Evolutionary conservation across 345 rosid genomes (phyloP).

Genomic region (Conringia planisiliqua): DNA sequence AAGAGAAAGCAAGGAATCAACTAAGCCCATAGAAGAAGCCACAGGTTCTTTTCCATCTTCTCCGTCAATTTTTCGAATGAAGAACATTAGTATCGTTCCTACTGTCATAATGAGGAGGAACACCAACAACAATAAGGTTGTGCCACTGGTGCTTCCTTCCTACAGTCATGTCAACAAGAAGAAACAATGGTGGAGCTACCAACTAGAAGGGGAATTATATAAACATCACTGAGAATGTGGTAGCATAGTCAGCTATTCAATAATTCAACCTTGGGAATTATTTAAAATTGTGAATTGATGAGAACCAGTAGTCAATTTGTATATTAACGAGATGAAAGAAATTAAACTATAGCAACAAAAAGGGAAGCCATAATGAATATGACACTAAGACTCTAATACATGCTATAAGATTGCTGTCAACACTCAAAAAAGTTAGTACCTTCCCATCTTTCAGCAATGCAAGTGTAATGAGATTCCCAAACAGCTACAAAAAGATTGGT

Average conservation of each 20-base stretch:
- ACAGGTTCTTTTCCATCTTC: constrained; percentile 44
- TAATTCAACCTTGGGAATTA: not conserved
- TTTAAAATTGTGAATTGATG: not conserved
- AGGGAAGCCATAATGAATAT: not conserved
- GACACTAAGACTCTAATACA: not conserved
- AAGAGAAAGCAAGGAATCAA: constrained; percentile 47
- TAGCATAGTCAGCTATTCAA: not conserved
- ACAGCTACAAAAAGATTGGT: constrained; percentile 47
- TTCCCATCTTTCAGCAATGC: constrained; percentile 55
- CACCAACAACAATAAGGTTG: constrained; percentile 64
- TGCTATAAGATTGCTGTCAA: not conserved
- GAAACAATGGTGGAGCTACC: constrained; percentile 16
- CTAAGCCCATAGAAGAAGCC: constrained; percentile 49
- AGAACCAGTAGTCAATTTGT: not conserved
- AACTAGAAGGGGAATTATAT: not conserved
- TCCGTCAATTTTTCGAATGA: constrained; percentile 61
- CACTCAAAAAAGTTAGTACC: constrained; percentile 35
- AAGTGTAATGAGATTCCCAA: constrained; percentile 85
- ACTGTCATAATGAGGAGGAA: constrained; percentile 74
- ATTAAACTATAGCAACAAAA: not conserved
- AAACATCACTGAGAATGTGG: not conserved
- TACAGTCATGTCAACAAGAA: constrained; percentile 37
- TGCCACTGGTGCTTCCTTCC: constrained; percentile 73
- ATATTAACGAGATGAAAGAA: not conserved
- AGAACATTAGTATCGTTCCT: constrained; percentile 74